Evolutionary conservation across 2,329 filamentous ascomycete species (phyloP), one percentile per base, ranked within the genome.

Genomic region (Mycosphaerella sp.): DNA sequence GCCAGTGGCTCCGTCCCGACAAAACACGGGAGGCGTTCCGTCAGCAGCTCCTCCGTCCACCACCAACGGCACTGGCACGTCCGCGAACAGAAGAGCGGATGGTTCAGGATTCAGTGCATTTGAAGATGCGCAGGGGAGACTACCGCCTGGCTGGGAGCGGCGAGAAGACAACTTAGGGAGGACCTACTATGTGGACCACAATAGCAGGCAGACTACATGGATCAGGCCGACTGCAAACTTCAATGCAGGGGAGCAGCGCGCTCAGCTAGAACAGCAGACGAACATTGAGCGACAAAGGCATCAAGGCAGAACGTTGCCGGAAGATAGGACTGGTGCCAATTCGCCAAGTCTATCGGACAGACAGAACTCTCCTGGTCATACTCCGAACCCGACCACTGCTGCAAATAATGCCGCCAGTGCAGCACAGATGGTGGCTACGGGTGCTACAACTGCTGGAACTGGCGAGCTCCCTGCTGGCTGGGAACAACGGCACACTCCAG

Each of bases 171-270:
- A 96, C 64, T 73, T 97, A 42, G 92, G 93, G 49, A 82, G 93
- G 66, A 97, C 92, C 21, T 98, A 98, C 70, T 98, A 97, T 69
- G 93, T 98, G 49, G 93, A 98, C 67, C 93, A 97, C 71, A 97
- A 97, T 71, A 95, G 91, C 6, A 81, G 93, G 65, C 92, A 93
- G 52, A 98, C 93, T 0, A 97, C 92, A 64, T 98, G 93, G 93
- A 92, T 88, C 64, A 80, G 93, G 56, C 93, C 93, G 6, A 87
- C 89, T n/a, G 79, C 80, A 39, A 84, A 84, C 56, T 86, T 85
- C 65, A 91, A 85, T 57, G 84, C 86, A 44, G 83, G 83, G 46
- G 85, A 91, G 58, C 83, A 87, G 64, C 82, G 90, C 56, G 85
- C 78, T 60, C 87, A 90, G 62, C 81, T 92, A 70, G 91, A 95